Evolutionary conservation across 1,284 basidiomycete species (phyloP).

Genomic region (Pholiota adiposa): DNA sequence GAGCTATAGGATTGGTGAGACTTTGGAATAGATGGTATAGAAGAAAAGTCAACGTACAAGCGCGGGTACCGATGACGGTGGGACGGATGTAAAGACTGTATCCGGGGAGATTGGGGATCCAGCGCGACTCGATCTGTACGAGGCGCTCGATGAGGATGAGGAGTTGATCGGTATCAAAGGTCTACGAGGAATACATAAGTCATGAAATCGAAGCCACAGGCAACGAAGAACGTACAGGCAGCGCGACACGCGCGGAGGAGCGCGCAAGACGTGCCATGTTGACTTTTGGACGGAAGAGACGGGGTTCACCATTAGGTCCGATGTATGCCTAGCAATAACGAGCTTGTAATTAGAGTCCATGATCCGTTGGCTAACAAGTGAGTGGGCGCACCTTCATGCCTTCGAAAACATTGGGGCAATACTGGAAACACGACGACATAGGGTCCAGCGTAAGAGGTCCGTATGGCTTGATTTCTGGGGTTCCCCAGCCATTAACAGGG

Average conservation of each 20-base stretch:
- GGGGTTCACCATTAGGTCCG: constrained; percentile 62
- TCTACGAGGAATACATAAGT: constrained; percentile 37
- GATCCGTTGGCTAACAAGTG: background rate
- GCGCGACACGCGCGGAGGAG: constrained; percentile 63
- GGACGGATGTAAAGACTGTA: constrained; percentile 83
- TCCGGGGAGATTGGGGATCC: constrained; percentile 74
- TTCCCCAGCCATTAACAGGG: constrained; percentile 73
- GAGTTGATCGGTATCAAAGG: constrained; percentile 66
- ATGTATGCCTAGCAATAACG: constrained; percentile 63
- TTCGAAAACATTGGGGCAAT: constrained; percentile 81
- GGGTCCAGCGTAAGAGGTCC: constrained; percentile 78
- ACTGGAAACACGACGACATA: constrained; percentile 74
- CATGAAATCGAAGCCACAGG: background rate
- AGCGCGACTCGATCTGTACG: constrained; percentile 68
- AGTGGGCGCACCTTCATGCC: constrained; percentile 76
- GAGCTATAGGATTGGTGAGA: constrained; percentile 36
- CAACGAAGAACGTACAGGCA: constrained; percentile 50
- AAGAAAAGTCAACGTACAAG: constrained; percentile 39
- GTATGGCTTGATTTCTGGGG: constrained; percentile 82
- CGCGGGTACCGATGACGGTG: constrained; percentile 83
- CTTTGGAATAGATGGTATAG: background rate
- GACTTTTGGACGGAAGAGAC: constrained; percentile 79
- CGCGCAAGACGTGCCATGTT: constrained; percentile 81
- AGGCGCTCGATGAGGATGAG: constrained; percentile 74
- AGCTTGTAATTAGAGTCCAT: background rate